Evolutionary conservation across 2,329 filamentous ascomycete genomes (phyloP), one percentile per base, ranked within the genome.

Genomic region (Cytospora leucostoma): DNA sequence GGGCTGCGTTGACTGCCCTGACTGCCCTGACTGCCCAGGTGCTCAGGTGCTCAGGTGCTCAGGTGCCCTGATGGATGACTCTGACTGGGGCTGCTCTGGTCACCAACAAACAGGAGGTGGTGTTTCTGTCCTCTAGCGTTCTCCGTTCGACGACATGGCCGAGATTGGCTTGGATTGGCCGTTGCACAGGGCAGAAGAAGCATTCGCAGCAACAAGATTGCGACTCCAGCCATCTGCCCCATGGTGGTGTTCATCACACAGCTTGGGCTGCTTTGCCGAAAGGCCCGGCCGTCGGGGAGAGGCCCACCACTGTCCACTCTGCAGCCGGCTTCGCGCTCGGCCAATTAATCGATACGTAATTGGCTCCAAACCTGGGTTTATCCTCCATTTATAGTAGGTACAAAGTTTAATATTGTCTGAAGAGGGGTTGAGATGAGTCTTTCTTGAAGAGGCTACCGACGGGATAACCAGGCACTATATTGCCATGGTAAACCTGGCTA

Each of bases 101-200:
- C n/a, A n/a, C n/a, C n/a, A n/a, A n/a, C n/a, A n/a, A n/a, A n/a
- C n/a, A n/a, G n/a, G n/a, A n/a, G n/a, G 17, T 40, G 38, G 12
- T 40, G 38, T 13, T 40, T 13, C 6, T 40, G 40, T 19, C 40
- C 40, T 17, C 40, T 44, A 19, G n/a, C 44, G 44, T 21, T 44
- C 15, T 19, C 4, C 7, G n/a, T 19, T n/a, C 44, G 44, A 47
- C n/a, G 44, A 47, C n/a, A 47, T 4, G 44, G 44, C 44, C 44
- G 44, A 47, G 44, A 47, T 47, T 47, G 44, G n/a, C 44, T 47
- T 47, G 44, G 44, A 19, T 44, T 47, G 44, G 21, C 44, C n/a
- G 44, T 47, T 47, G 44, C 44, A 47, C 44, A 47, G 44, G 44
- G 44, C 44, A 47, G 44, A 17, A 47, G 44, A 19, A 47, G 44